Evolutionary conservation across 2,329 filamentous ascomycete species (phyloP), one percentile per base, ranked within the genome.

Genomic region (Exutisphaerella laricina): DNA sequence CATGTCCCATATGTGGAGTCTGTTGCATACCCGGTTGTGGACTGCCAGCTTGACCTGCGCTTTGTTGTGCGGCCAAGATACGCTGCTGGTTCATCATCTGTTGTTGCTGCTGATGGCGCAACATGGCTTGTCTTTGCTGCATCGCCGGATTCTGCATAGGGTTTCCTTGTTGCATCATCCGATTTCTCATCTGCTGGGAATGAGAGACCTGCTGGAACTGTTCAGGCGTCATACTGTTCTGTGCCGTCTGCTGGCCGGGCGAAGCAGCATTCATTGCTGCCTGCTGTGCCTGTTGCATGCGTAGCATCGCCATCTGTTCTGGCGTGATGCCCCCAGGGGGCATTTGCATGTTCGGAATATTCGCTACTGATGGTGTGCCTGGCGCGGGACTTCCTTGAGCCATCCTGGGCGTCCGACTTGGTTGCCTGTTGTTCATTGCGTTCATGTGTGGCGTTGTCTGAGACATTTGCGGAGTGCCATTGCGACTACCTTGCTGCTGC

Each of bases 361-460:
- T 39, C 18, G 40, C 39, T 9, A 38, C 38, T 4, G 46, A 49
- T 21, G 55, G 51, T 8, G 55, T 60, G n/a, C 50, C 56, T 8
- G 54, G 44, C 22, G 55, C 60, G 10, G 63, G 63, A 45, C 60
- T 64, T 28, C 55, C 57, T 28, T 63, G 61, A 13, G 51, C 48
- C 51, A 64, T 55, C 25, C 62, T 59, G 16, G 65, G 65, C 9
- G 63, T 66, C 31, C 60, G 61, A 9, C 58, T 62, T 53, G 63
- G 58, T 41, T 65, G 59, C 31, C 63, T 54, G 28, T 57, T 61
- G 14, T 61, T 59, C 38, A 62, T 54, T 13, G 57, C 57, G 35
- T 53, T 52, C 62, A 67, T 62, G 22, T 56, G 56, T 3, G 65
- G 65, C 8, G 65, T 67, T 14, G 57, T 58, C 33, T 65, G 63